Evolutionary conservation across 2,329 filamentous ascomycete genomes (phyloP).

Genomic region (Arachnomyces sp.): DNA sequence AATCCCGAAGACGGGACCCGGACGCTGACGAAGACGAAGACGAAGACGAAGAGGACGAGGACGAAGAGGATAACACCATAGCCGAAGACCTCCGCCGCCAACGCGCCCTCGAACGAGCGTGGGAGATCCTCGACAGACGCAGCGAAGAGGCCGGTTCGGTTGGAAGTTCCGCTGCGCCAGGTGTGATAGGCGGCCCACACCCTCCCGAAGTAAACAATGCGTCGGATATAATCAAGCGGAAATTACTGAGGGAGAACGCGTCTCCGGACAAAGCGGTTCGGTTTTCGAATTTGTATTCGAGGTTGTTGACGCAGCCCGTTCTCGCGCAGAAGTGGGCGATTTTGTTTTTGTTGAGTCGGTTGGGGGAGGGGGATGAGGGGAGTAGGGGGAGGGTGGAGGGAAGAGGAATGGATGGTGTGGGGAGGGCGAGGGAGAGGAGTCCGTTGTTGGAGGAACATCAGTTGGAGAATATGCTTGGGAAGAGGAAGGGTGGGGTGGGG

Average conservation of each 20-base stretch:
- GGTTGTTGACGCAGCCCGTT: conserved; percentile 82
- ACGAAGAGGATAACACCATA: conserved; percentile 26
- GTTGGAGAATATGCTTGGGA: conserved; percentile 29
- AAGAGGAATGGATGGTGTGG: conserved; percentile 12
- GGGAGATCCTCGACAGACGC: conserved; percentile 30
- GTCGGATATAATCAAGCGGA: conserved; percentile 83
- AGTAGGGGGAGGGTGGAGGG: conserved; percentile 16
- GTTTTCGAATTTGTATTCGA: conserved; percentile 85
- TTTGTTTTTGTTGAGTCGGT: conserved; percentile 77
- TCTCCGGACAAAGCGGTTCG: conserved; percentile 67
- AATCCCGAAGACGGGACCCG: conserved; percentile 24
- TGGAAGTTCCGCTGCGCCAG: conserved; percentile 3
- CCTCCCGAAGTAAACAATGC: conserved; percentile 67
- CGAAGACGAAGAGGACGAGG: conserved; percentile 25
- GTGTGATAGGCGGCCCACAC: conserved; percentile 6
- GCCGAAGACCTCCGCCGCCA: conserved; percentile 32
- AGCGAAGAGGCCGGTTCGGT: conserved; percentile 13
- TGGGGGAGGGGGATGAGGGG: conserved; percentile 54
- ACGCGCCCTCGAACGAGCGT: conserved; percentile 28
- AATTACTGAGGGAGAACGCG: conserved; percentile 69
- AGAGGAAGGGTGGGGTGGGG: conserved; percentile 15
- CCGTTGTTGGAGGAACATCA: conserved; percentile 33
- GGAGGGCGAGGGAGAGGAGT: conserved; percentile 22
- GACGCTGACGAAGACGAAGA: conserved; percentile 27
- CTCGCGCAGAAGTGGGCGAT: conserved; percentile 96